Evolutionary conservation across 176 grass and related monocot genomes (phyloP).

Genomic region (Alopecurus myosuroides): DNA sequence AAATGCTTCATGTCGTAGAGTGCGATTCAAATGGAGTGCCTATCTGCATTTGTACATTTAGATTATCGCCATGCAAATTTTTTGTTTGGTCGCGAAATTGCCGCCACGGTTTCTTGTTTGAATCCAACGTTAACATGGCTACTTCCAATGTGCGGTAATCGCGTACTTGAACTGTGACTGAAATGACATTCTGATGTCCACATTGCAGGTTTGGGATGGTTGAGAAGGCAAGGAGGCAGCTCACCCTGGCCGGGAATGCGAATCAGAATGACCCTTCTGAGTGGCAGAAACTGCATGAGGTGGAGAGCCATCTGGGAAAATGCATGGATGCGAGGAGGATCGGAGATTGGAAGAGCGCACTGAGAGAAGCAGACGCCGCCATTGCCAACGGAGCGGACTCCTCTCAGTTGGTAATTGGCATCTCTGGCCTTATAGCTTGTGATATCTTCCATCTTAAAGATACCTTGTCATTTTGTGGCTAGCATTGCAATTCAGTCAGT

Average conservation of each 20-base stretch:
- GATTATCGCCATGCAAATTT: neutral
- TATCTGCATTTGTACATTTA: conserved; percentile 18
- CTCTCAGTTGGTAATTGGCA: conserved; percentile 42
- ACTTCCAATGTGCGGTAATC: neutral
- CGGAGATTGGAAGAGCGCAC: conserved; percentile 39
- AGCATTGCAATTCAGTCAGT: neutral
- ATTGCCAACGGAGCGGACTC: conserved; percentile 56
- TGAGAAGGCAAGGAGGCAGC: conserved; percentile 48
- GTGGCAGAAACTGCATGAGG: conserved; percentile 45
- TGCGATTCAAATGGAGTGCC: neutral
- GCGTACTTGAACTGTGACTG: neutral
- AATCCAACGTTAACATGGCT: neutral
- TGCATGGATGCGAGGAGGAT: conserved; percentile 45
- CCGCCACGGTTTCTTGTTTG: neutral
- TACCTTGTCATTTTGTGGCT: neutral
- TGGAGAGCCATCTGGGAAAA: conserved; percentile 53
- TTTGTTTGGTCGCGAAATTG: neutral
- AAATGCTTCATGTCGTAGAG: conserved; percentile 1
- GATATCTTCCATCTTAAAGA: neutral
- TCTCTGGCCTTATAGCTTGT: neutral
- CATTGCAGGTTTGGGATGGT: conserved; percentile 54
- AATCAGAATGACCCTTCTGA: conserved; percentile 31
- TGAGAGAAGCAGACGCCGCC: conserved; percentile 52
- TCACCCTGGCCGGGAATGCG: conserved; percentile 23
- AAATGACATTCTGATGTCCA: neutral